Evolutionary conservation across 2,329 filamentous ascomycete species (phyloP), one percentile per base, ranked within the genome.

Genomic region (Periconia sp.): DNA sequence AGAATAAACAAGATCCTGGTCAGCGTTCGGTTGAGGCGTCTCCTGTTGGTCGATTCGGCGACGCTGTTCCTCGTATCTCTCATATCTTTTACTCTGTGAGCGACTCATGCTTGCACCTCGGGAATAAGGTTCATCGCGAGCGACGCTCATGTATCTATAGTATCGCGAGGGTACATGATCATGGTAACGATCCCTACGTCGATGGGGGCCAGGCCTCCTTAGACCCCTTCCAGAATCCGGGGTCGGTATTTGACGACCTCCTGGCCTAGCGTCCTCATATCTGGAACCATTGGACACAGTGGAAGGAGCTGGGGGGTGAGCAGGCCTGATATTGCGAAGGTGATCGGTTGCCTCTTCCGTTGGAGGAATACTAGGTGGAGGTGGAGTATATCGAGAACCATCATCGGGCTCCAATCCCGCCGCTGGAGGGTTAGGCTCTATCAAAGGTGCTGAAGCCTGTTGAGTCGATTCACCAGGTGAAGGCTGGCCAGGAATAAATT

Each of bases 41-140:
- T 70, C 66, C 35, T 66, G 62, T 37, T 70, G 59, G 40, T 69
- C 61, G 28, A 70, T 59, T 9, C 65, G 60, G 17, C 66, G 65
- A 8, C 63, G 60, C 17, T 66, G 60, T 36, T 69, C 61, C 33
- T 68, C 66, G 30, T 70, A 70, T 52, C 66, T 36, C 33, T 68
- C 66, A 28, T 70, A 70, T 52, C 66, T 36, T 31, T 57, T 59
- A 28, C 63, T 63, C 41, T 70, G 65, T 10, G 65, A 61, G 15
- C 66, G 63, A 15, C 58, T 61, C 45, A 68, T 65, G 45, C 61
- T 68, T 5, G 65, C 52, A 6, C 59, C 65, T 19, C 66, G 63
- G 32, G 57, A 55, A 32, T 65, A 66, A 35, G 62, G 61, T n/a
- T 70, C 66, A 4, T 68, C 65, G 22, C 63, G 62, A 12, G 56